phyloP scores from a whole-genome alignment of 495 filamentous ascomycete species.

The Penicillium roqueforti region DNA sequence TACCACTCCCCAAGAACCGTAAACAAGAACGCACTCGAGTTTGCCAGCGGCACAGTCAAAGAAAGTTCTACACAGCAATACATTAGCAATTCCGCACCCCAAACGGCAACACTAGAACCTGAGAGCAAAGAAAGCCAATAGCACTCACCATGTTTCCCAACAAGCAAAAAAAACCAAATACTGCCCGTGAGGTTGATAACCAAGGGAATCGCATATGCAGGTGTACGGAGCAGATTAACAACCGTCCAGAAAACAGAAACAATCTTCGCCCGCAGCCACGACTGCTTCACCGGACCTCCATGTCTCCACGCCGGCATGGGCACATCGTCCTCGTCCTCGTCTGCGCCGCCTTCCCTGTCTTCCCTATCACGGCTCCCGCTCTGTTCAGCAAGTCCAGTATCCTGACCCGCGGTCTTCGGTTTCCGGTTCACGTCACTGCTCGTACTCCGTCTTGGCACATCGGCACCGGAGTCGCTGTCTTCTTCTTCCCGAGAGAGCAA shows the following conservation, averaged over 20 bases:
- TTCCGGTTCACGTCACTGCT: constrained; percentile 9
- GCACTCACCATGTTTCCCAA: constrained; percentile 83
- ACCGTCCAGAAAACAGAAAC: constrained; percentile 64
- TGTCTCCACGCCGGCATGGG: constrained; percentile 27
- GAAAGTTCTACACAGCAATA: constrained; percentile 62
- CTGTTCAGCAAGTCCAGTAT: neutral
- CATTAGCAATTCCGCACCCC: neutral
- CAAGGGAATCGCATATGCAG: constrained; percentile 79
- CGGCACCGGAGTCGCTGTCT: constrained; percentile 3
- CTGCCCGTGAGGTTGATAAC: constrained; percentile 90
- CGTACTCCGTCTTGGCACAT: constrained; percentile 17
- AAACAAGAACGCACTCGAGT: constrained; percentile 90
- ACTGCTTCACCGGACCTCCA: constrained; percentile 11
- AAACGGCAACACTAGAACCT: neutral
- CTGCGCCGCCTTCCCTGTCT: neutral
- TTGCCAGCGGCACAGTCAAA: constrained; percentile 90
- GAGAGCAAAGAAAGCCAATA: neutral
- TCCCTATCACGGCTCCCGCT: neutral
- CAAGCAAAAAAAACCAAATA: constrained; percentile 94
- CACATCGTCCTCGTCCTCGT: constrained; percentile 22
- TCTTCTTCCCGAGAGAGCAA: constrained; percentile 10
- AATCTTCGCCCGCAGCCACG: constrained; percentile 52
- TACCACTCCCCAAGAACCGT: constrained; percentile 95
- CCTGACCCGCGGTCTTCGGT: neutral
- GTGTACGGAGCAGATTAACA: constrained; percentile 71